A percentile compares a stretch with the other conserved stretches of the same genome.
Conservation (phyloP, 176 grass and related monocot species). For the Oryza brachyantha region DNA sequence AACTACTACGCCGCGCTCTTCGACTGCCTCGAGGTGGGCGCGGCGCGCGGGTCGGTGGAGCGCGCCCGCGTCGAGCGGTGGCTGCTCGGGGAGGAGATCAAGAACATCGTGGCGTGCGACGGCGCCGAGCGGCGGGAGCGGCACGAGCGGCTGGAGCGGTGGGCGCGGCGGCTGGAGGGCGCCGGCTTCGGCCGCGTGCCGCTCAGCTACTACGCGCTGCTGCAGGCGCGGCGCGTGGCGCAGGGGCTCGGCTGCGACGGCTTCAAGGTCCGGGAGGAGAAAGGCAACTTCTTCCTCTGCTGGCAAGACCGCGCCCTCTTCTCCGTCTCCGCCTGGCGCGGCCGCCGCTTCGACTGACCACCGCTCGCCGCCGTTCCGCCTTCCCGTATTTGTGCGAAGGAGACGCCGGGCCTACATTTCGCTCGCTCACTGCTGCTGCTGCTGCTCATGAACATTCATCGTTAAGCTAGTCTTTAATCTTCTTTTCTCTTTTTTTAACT, state of each 20-base stretch:
- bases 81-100: conserved; percentile 83
- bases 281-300: conserved; percentile 70
- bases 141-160: conserved; percentile 74
- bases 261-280: conserved; percentile 70
- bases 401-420: neutral
- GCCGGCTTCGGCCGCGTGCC: conserved; percentile 52
- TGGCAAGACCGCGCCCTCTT: conserved; percentile 90
- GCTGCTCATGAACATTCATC: neutral
- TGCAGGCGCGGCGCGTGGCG: conserved; percentile 63
- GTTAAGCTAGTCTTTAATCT: neutral
- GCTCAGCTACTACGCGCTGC: conserved; percentile 67
- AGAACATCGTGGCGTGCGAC: conserved; percentile 81
- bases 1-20: conserved; percentile 93
- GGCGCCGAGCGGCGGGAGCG: conserved; percentile 68
- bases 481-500: neutral
- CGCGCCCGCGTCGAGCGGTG: conserved; percentile 75
- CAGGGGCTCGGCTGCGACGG: conserved; percentile 67
- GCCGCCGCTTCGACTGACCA: conserved; percentile 66
- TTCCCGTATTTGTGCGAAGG: conserved; percentile 33
- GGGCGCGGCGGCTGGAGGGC: conserved; percentile 58
- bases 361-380: neutral
- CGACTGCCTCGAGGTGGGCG: conserved; percentile 79
- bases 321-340: conserved; percentile 83
- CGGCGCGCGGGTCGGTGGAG: conserved; percentile 63
- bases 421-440: neutral